A percentile compares a stretch with the other conserved stretches of the same genome.
These are phyloP conservation scores for Colletotrichum acutatum DNA, from an alignment of 2,329 filamentous ascomycete species.

Conservation along the genomic window DNA sequence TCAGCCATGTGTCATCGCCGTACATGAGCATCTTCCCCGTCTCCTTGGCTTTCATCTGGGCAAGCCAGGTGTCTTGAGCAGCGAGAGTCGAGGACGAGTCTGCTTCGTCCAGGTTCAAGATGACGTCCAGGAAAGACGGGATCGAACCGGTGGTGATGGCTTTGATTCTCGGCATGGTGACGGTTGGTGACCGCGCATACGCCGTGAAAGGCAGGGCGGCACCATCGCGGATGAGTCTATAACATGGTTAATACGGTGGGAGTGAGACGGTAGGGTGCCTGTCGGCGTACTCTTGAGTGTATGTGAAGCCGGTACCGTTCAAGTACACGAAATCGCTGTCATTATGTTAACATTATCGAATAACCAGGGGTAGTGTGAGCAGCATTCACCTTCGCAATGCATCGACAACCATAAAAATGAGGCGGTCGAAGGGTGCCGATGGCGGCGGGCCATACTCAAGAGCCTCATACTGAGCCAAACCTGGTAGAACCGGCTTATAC, in stretches of 20 bases:
- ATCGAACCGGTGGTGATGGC: constrained; percentile 97
- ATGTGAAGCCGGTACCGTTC: constrained; percentile 81
- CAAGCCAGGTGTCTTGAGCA: constrained; percentile 94
- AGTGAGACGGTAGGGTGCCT: not conserved
- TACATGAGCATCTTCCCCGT: constrained; percentile 89
- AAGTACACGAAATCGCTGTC: constrained; percentile 92
- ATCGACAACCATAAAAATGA: constrained; percentile 98
- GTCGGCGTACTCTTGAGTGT: constrained; percentile 80
- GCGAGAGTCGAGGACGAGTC: constrained; percentile 91
- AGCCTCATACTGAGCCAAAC: constrained; percentile 76
- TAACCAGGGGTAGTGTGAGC: not conserved
- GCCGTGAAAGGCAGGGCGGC: constrained; percentile 93
- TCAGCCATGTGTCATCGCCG: constrained; percentile 98
- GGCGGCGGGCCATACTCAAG: constrained; percentile 67
- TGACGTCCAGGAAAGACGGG: constrained; percentile 97
- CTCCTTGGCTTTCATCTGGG: constrained; percentile 83
- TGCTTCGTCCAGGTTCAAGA: constrained; percentile 94
- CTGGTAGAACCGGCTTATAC: constrained; percentile 93
- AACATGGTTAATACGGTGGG: not conserved
- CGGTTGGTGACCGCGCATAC: constrained; percentile 94
- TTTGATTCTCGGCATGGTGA: constrained; percentile 98
- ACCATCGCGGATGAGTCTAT: constrained; percentile 85
- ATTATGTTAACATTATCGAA: constrained; percentile 35
- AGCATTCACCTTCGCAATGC: constrained; percentile 80
- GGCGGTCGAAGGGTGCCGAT: constrained; percentile 81